Evolutionary conservation across 2,329 filamentous ascomycete species (phyloP).

Genomic region (Calonectria pseudoreteaudii): DNA sequence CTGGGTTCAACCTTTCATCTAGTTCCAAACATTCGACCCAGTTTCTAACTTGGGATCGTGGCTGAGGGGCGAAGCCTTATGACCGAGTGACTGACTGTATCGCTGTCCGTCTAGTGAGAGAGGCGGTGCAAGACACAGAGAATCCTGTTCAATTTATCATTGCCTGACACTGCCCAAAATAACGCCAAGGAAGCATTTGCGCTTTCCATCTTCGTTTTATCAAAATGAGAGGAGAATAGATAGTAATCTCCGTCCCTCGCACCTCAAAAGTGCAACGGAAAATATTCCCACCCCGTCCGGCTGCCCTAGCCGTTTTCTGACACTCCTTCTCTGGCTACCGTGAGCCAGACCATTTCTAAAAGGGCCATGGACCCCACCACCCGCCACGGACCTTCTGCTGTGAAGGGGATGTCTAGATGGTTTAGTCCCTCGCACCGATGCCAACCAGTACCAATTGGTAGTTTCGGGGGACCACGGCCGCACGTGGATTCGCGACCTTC

Average conservation of each 20-base stretch:
- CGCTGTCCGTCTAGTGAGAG: neutral
- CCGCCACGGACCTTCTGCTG: neutral
- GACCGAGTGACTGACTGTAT: neutral
- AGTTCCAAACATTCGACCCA: neutral
- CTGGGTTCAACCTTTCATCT: neutral
- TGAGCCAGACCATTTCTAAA: neutral
- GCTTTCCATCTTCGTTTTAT: neutral
- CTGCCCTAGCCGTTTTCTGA: conserved; percentile 8
- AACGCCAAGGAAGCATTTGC: neutral
- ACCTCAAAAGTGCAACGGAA: neutral
- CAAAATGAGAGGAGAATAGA: neutral
- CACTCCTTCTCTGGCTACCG: neutral
- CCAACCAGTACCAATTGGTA: neutral
- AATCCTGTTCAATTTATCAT: neutral
- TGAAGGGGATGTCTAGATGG: neutral
- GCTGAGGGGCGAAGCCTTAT: neutral
- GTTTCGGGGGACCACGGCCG: neutral
- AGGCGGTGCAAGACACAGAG: neutral
- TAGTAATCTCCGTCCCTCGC: neutral
- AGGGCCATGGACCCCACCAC: neutral
- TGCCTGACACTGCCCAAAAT: neutral
- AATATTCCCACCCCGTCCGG: neutral
- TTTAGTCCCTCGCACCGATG: neutral
- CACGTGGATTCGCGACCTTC: neutral
- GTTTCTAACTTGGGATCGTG: conserved; percentile 4